Conservation (phyloP, 352 stramenopile species). For the Phytophthora capsici region DNA sequence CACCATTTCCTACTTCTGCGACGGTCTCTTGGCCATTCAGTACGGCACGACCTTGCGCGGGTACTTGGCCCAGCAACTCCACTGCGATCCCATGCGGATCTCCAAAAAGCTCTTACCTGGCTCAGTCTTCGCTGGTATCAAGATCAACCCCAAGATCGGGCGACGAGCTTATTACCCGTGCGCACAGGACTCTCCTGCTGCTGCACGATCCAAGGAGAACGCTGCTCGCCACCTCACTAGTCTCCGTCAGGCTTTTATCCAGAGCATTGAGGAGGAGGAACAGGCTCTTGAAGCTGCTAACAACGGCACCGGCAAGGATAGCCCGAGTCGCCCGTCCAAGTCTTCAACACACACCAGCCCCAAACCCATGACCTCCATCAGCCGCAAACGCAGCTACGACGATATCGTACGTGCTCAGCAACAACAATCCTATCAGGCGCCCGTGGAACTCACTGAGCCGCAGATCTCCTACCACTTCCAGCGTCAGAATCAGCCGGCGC, state of each 20-base stretch:
- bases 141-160: constrained; percentile 80
- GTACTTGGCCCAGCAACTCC: constrained; percentile 71
- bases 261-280: constrained; percentile 70
- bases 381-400: constrained; percentile 52
- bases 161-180: constrained; percentile 74
- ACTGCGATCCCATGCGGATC: constrained; percentile 82
- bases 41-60: constrained; percentile 78
- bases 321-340: constrained; percentile 12
- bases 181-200: constrained; percentile 49
- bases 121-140: constrained; percentile 64
- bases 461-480: constrained; percentile 46
- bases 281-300: constrained; percentile 30
- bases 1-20: constrained; percentile 76
- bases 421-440: constrained; percentile 12
- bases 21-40: constrained; percentile 67
- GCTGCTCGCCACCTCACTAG: constrained; percentile 46
- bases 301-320: constrained; percentile 17
- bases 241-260: constrained; percentile 57
- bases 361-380: constrained; percentile 17
- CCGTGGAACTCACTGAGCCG: constrained; percentile 40
- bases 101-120: constrained; percentile 81
- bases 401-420: constrained; percentile 38
- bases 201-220: constrained; percentile 45
- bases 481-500: constrained; percentile 13
- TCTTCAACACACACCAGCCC: constrained; percentile 16